A percentile compares a stretch with the other conserved stretches of the same genome.
These are phyloP conservation scores for Cyclospora cayetanensis DNA, from an alignment of 169 alveolate species.

Conservation along the genomic window DNA sequence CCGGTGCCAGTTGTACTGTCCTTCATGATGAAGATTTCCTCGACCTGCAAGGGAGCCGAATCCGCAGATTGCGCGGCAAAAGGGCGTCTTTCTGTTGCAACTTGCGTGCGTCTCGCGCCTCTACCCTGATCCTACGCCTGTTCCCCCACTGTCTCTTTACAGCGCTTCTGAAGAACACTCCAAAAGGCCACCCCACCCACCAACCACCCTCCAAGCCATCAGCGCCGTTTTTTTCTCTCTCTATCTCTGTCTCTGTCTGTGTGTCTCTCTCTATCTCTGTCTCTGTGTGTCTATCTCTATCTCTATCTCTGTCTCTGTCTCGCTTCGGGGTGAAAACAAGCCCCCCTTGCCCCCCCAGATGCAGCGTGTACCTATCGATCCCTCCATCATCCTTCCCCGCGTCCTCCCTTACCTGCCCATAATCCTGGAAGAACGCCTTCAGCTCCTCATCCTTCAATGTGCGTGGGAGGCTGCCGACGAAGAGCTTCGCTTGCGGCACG, in stretches of 20 bases:
- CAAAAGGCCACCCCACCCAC: not conserved
- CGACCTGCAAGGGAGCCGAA: conserved; percentile 8
- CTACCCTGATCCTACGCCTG: not conserved
- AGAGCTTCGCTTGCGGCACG: conserved; percentile 87
- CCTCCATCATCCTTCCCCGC: no score
- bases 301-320: no score
- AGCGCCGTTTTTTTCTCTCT: no score
- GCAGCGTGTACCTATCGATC: no score
- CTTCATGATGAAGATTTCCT: conserved; percentile 67
- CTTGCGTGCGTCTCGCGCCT: not conserved
- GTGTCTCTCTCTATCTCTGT: no score
- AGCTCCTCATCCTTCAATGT: conserved; percentile 85
- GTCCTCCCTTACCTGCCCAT: conserved; percentile 85
- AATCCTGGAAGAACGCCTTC: conserved; percentile 83
- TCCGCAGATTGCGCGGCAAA: no score
- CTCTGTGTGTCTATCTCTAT: no score
- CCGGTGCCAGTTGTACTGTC: conserved; percentile 54
- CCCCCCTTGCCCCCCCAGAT: no score
- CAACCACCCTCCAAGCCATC: no score
- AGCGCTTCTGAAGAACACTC: not conserved
- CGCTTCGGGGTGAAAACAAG: no score
- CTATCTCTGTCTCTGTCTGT: no score
- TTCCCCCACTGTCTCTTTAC: not conserved
- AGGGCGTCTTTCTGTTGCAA: not conserved
- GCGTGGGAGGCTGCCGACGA: conserved; percentile 90